These are phyloP conservation scores for Saccharomyces eubayanus DNA, from an alignment of 805 yeast species.

Conservation along the genomic window DNA sequence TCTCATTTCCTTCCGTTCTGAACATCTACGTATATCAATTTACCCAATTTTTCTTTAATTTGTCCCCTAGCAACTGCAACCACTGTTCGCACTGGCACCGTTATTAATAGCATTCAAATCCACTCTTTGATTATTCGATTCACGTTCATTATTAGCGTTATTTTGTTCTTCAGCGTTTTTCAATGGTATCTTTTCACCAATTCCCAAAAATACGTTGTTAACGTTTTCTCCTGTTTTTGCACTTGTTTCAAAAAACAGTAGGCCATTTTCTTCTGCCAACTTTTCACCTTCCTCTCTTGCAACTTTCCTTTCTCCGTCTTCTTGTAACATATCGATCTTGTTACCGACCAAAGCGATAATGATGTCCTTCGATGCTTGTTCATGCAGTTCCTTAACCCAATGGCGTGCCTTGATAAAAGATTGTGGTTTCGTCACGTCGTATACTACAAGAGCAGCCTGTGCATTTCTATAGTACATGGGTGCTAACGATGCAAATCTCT, in stretches of 20 bases:
- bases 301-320: conserved; percentile 53
- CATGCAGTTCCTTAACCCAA: conserved; percentile 94
- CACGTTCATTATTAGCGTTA: conserved; percentile 17
- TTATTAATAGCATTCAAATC: conserved; percentile 28
- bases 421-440: conserved; percentile 91
- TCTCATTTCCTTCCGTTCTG: not conserved
- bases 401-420: conserved; percentile 93
- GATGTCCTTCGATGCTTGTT: conserved; percentile 88
- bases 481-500: conserved; percentile 88
- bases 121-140: conserved; percentile 27
- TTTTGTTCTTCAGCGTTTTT: conserved; percentile 23
- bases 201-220: conserved; percentile 81
- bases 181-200: conserved; percentile 76
- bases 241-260: conserved; percentile 86
- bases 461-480: conserved; percentile 98
- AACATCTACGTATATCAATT: not conserved
- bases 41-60: not conserved
- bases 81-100: conserved; percentile 25
- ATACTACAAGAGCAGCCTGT: conserved; percentile 92
- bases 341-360: conserved; percentile 92
- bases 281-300: conserved; percentile 78
- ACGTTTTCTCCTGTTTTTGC: conserved; percentile 88
- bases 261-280: conserved; percentile 84
- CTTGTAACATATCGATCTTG: conserved; percentile 70
- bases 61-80: conserved; percentile 28